Base-by-base conservation (phyloP, 495 filamentous ascomycete species). In the Glonium stellatum region DNA sequence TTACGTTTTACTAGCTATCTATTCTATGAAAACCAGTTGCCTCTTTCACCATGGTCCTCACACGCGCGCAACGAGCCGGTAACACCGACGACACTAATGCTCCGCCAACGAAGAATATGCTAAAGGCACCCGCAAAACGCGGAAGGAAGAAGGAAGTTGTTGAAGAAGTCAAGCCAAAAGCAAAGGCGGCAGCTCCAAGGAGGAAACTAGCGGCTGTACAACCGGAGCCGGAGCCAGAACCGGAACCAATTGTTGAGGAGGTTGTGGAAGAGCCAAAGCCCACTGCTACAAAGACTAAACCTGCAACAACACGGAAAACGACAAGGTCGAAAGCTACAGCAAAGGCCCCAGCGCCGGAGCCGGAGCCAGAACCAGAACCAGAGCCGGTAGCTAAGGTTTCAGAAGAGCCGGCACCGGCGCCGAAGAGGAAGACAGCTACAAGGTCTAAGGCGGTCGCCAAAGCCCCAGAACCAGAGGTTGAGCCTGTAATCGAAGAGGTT, bases 341-440 rank as follows among this genome's bases (percentile, higher is more conserved):
- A 15, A 41, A 36, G 10, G 52, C 15, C 12, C 18, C 36, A 54
- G 22, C 22, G 34, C 8, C 10, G 15, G 11, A 12, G 8, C 10
- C 15, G 8, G 51, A 31, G 51, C 51, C 51, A 34, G 25, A 18
- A 23, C 21, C 27, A 6, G 52, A 19, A 21, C 25, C 15, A 25
- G 23, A 25, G 15, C 21, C 22, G n/a, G 21, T 41, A n/a, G 52
- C 21, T 6, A 15, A 36, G 52, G 25, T 18, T 54, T 12, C 15
- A 1, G 25, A 54, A 15, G 36, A 54, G 12, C 8, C 36, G 22
- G 19, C 4, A 41, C 15, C n/a, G 10, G 11, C 52, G 21, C 19
- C 52, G 15, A 54, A 54, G 52, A 54, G 23, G 52, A 54, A 22
- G 53, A 37, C 18, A 13, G 31, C 53, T 21, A 55, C 53, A 37